Base-by-base conservation (phyloP, 2,329 filamentous ascomycete species). In the Cercospora sp. region DNA sequence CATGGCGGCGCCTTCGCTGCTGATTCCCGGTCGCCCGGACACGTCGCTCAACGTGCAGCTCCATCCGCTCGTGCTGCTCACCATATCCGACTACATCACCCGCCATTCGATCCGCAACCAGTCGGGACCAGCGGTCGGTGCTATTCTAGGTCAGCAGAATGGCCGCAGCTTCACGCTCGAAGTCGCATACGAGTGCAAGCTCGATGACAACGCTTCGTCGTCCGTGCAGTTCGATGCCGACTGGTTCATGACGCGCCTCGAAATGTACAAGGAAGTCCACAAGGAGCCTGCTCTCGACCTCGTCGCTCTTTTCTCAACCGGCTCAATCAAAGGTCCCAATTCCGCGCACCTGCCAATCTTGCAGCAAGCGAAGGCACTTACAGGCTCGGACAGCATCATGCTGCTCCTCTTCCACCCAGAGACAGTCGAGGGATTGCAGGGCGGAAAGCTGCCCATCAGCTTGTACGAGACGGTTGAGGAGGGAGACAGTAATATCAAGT, bases 11-110 rank as follows among this genome's bases (percentile, higher is more conserved):
- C 55, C 55, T 1, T 62, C 81, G 26, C 80, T 84, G 26, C 72
- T 84, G 58, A 81, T 82, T 16, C 80, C 75, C 53, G 77, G 77
- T 58, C 80, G 80, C 69, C 88, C 88, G 51, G 92, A 95, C 79
- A 90, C 90, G 20, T 88, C 89, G 61, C 88, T 96, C 55, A 90
- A 93, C 72, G 88, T 93, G 65, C 89, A 93, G 74, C 88, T 99
- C 18, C 95, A 99, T 77, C 95, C 95, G 28, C 89, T 99, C 60
- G 94, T 97, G 63, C 90, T 98, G 73, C 91, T 99, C 81, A 96
- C 91, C 72, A 95, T 99, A 75, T 97, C 94, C 74, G 95, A 99
- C 80, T 96, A 97, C 79, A 93, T 98, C 79, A 97, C 94, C 67
- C 89, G 95, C 68, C 94, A 97, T 80, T 92, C 90, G 1, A 86